Conservation (phyloP, 257 asterid species). For the Nicotiana undulata region DNA sequence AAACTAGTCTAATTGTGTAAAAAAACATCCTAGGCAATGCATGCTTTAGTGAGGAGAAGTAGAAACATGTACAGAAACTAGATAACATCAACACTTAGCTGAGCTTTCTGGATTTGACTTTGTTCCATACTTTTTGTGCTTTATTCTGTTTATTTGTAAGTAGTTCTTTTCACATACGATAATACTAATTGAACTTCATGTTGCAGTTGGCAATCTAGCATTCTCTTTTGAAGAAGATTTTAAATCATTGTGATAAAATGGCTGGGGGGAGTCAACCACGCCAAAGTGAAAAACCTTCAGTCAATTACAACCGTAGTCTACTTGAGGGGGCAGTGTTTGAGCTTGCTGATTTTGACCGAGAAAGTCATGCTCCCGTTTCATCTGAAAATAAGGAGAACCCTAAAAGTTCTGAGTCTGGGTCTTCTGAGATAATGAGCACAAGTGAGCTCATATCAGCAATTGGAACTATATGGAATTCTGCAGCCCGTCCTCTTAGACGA, state of each 20-base stretch:
- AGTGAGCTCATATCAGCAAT: slow-evolving; percentile 61
- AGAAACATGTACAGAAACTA: background rate
- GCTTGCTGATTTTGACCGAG: slow-evolving; percentile 26
- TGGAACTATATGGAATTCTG: slow-evolving; percentile 48
- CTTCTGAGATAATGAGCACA: slow-evolving; percentile 52
- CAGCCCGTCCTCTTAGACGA: slow-evolving; percentile 49
- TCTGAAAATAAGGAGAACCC: slow-evolving; percentile 28
- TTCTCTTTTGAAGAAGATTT: background rate
- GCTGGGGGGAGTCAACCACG: slow-evolving; percentile 28
- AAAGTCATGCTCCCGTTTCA: slow-evolving; percentile 18
- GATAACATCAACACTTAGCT: background rate
- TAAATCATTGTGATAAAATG: slow-evolving; percentile 24
- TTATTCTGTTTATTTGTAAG: too few species aligned
- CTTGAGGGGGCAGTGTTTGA: slow-evolving; percentile 36
- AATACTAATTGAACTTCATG: background rate
- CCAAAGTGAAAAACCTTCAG: slow-evolving; percentile 35
- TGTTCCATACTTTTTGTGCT: background rate
- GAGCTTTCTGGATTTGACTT: background rate
- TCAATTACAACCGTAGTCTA: slow-evolving; percentile 33
- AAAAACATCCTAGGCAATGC: background rate
- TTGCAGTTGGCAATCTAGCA: slow-evolving; percentile 10
- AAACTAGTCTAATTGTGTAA: background rate
- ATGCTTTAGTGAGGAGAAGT: background rate
- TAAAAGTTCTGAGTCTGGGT: slow-evolving; percentile 21
- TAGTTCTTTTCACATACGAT: background rate